phyloP scores from a whole-genome alignment of 2,329 filamentous ascomycete species.

The Scleromitrula shiraiana region DNA sequence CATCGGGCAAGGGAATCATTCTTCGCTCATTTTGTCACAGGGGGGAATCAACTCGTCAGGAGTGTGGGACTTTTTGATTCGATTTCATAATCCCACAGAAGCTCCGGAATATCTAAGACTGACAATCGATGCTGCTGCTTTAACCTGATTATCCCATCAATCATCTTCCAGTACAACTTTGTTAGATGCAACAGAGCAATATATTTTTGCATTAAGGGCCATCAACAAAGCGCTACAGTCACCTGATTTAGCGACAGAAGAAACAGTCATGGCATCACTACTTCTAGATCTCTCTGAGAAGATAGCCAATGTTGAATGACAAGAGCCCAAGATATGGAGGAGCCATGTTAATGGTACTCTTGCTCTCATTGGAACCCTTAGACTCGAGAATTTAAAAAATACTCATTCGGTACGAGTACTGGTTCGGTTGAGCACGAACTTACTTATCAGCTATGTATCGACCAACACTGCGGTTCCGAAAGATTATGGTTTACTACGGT shows the following conservation, averaged over 20 bases:
- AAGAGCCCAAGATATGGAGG: neutral
- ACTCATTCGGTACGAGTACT: neutral
- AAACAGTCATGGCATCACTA: conserved; percentile 9
- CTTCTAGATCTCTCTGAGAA: conserved; percentile 14
- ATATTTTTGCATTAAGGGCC: neutral
- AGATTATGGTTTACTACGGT: conserved; percentile 3
- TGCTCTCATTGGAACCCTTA: conserved; percentile 21
- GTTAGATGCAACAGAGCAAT: conserved; percentile 5
- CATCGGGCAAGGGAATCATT: conserved; percentile 10
- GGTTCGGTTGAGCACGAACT: conserved; percentile 4
- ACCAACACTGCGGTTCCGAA: neutral
- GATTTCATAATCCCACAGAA: neutral
- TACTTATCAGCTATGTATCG: conserved; percentile 10
- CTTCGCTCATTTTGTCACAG: conserved; percentile 9
- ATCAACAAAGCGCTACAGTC: conserved; percentile 9
- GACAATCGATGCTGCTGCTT: conserved; percentile 10
- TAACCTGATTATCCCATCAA: conserved; percentile 12
- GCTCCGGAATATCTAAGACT: neutral
- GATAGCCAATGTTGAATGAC: neutral
- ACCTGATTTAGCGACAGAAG: neutral
- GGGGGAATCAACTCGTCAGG: neutral
- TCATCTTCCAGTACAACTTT: neutral
- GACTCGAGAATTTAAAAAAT: neutral
- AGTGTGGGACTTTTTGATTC: conserved; percentile 5
- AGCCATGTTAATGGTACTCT: conserved; percentile 36